Evolutionary conservation across 2,329 filamentous ascomycete genomes (phyloP).

Genomic region (Drechslerella coelobrocha): DNA sequence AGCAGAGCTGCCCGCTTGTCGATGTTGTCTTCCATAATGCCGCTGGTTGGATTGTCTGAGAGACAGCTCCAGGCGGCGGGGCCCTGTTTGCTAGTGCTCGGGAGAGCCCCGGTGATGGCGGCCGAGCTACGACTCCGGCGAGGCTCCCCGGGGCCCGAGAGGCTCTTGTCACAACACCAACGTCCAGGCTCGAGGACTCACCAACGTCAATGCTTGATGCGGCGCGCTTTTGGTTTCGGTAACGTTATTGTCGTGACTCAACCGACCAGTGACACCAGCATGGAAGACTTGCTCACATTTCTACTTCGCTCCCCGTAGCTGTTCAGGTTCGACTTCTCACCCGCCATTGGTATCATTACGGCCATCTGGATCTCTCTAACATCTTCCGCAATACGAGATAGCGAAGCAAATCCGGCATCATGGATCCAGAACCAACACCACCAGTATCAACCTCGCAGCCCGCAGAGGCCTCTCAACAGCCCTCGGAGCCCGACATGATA

Average conservation of each 20-base stretch:
- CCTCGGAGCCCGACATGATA: conserved; percentile 50
- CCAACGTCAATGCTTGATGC: no score
- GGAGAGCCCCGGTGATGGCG: no score
- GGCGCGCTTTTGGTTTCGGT: no score
- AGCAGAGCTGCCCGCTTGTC: conserved; percentile 51
- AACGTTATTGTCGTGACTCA: neutral
- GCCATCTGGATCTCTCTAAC: neutral
- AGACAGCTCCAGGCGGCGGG: no score
- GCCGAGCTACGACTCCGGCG: no score
- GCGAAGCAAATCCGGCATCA: conserved; percentile 5
- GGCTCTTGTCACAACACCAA: no score
- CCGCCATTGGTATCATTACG: no score
- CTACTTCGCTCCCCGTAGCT: neutral
- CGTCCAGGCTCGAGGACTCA: no score
- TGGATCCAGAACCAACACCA: conserved; percentile 24
- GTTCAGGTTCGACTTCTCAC: no score
- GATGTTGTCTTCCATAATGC: conserved; percentile 26
- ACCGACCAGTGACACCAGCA: neutral
- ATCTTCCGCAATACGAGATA: neutral
- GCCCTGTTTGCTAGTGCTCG: no score
- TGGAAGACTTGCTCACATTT: neutral
- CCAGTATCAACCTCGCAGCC: conserved; percentile 4
- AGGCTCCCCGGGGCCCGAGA: no score
- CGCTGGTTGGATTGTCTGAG: conserved; percentile 22
- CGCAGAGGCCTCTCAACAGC: conserved; percentile 1